Evolutionary conservation across 2,329 filamentous ascomycete species (phyloP), one percentile per base, ranked within the genome.

Genomic region (Daldinia sp.): DNA sequence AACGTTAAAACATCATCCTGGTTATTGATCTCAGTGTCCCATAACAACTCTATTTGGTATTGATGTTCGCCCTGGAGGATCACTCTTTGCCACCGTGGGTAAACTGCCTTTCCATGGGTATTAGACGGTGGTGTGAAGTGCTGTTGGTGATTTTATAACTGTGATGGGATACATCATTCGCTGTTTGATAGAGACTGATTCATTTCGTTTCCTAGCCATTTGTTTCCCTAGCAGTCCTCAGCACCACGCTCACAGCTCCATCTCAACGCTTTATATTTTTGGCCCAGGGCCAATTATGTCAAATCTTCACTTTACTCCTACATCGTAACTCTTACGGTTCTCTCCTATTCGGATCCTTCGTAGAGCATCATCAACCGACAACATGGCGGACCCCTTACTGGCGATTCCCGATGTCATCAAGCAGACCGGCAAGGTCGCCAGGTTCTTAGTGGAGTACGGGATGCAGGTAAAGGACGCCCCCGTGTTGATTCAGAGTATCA

Each of bases 391-490:
- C 4, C 54, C 63, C 7, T 12, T 69, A 13, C 3, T 26, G 15
- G 28, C 66, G 2, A 23, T 67, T 1, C 30, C 57, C 28, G 58
- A 54, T 0, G 20, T 63, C 41, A 53, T 69, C 15, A 37, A n/a
- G n/a, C 20, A 63, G 39, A 54, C 60, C 10, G 18, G 4, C 4
- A 33, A 57, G 26, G 63, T 64, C 12, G 67, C 55, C n/a, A 56
- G 12, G 1, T 41, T 18, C 26, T 44, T 69, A 44, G 57, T 30
- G 15, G 30, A 60, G 3, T 71, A 65, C 33, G 3, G 42, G 20
- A 42, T n/a, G n/a, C 60, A 60, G 26, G 61, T 69, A 12, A 67
- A 67, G 57, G 58, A 67, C 26, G 67, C 50, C 4, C 67, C 63
- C 7, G 57, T 46, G 20, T 1, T 58, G 37, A 50, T 69, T n/a